Base-by-base conservation (phyloP, 2,329 filamentous ascomycete genomes). In the Drechslerella dactyloides region DNA sequence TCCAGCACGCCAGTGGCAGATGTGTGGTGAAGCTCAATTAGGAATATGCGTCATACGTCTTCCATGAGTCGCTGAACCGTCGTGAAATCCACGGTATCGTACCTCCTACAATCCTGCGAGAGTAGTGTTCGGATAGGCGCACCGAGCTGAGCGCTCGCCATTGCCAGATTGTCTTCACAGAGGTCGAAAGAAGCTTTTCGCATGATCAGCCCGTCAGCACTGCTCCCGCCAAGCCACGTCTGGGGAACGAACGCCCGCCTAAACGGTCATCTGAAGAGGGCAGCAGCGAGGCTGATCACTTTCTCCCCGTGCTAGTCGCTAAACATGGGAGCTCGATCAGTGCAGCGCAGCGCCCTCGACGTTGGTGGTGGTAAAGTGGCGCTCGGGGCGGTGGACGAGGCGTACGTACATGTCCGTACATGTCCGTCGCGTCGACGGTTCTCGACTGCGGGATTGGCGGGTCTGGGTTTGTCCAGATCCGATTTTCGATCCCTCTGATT, bases 391-490 rank as follows among this genome's bases (percentile, higher is more conserved):
- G 44, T 27, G 19, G 23, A 21, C 10, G 21, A 19, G 19, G 19
- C 46, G 19, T n/a, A n/a, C n/a, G n/a, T n/a, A n/a, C n/a, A n/a
- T n/a, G n/a, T n/a, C n/a, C n/a, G n/a, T n/a, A n/a, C n/a, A n/a
- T n/a, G n/a, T n/a, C n/a, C n/a, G n/a, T 51, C 46, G 23, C 11
- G 37, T 17, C 10, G 24, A 30, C 17, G 27, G 56, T 62, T 69
- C 65, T 69, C 65, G 65, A 63, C 58, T 40, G n/a, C n/a, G n/a
- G 7, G 13, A 33, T 23, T 27, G 46, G 46, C 11, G 46, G 15
- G 42, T 70, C 59, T 56, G 48, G 60, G 51, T 46, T 59, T 54
- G 65, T 56, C 66, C 66, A 64, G 66, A 70, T 46, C 52, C 8
- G 40, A 13, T 23, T 4, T 19, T 15, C 13, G 17, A 4, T 42